Conservation (phyloP, 257 asterid species). For the Catharanthus roseus region DNA sequence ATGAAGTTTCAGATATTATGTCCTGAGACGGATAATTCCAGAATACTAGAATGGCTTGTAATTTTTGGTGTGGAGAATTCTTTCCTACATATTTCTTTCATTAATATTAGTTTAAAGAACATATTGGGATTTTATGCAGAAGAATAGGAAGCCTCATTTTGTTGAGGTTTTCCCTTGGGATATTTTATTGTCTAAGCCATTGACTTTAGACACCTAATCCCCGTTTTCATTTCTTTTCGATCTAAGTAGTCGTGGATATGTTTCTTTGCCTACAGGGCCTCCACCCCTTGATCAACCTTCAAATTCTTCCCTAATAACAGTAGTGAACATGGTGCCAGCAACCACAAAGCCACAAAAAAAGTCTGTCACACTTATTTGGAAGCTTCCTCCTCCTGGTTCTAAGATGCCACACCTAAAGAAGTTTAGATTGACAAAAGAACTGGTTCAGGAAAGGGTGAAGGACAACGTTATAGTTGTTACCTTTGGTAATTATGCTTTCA, state of each 20-base stretch:
- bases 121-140: neutral
- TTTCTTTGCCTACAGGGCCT: constrained; percentile 29
- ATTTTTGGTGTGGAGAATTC: too few relatives aligned
- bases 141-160: neutral
- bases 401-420: constrained; percentile 71
- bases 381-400: constrained; percentile 72
- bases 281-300: constrained; percentile 32
- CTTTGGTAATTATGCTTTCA: constrained; percentile 93
- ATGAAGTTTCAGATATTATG: neutral
- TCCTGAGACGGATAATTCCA: neutral
- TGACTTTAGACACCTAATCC: neutral
- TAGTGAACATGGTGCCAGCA: constrained; percentile 19
- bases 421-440: constrained; percentile 71
- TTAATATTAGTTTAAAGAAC: neutral
- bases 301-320: constrained; percentile 36
- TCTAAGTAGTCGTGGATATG: constrained; percentile 8
- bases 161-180: neutral
- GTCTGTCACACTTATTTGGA: constrained; percentile 58
- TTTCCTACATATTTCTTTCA: neutral
- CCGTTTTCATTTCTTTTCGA: neutral
- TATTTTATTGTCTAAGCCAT: neutral
- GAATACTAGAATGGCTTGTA: neutral
- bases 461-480: constrained; percentile 74
- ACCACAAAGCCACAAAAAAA: constrained; percentile 26
- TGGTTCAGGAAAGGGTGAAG: constrained; percentile 70